Percentiles rank a stretch among this genome's conserved stretches.
Conservation (phyloP, 2,329 filamentous ascomycete genomes). For the Colletotrichum euphorbiae region DNA sequence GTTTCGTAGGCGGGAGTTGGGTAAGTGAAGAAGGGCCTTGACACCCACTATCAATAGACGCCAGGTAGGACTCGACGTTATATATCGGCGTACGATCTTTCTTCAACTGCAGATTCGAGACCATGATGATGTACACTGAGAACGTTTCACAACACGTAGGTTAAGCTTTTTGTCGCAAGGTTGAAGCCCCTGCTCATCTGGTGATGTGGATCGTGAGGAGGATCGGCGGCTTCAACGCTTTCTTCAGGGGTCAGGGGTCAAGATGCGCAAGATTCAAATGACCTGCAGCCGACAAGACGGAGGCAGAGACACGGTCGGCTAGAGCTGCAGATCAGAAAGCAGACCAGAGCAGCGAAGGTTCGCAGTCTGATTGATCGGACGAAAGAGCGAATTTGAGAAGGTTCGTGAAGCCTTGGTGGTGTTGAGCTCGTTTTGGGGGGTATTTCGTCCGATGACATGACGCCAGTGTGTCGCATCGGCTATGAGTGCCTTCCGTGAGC, state of each 20-base stretch:
- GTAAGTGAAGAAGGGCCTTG: too few relatives aligned
- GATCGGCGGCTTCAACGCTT: background rate
- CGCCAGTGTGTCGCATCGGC: background rate
- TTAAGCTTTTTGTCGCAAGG: constrained; percentile 16
- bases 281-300: background rate
- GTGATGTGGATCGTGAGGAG: background rate
- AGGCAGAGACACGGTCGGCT: too few relatives aligned
- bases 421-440: constrained; percentile 9
- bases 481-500: constrained; percentile 8
- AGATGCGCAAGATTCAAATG: background rate
- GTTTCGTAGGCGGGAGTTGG: too few relatives aligned
- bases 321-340: too few relatives aligned
- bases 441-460: constrained; percentile 15
- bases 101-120: background rate
- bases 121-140: background rate
- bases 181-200: background rate
- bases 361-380: background rate
- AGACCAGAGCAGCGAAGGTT: background rate
- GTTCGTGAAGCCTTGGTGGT: background rate
- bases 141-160: background rate
- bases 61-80: too few relatives aligned
- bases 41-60: too few relatives aligned
- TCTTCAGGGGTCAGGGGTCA: background rate
- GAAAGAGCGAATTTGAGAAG: constrained; percentile 3
- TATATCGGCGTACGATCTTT: too few relatives aligned